A percentile compares a stretch with the other conserved stretches of the same genome.
Evolutionary conservation across 345 rosid species (phyloP).

Genomic region (Populus alba): DNA sequence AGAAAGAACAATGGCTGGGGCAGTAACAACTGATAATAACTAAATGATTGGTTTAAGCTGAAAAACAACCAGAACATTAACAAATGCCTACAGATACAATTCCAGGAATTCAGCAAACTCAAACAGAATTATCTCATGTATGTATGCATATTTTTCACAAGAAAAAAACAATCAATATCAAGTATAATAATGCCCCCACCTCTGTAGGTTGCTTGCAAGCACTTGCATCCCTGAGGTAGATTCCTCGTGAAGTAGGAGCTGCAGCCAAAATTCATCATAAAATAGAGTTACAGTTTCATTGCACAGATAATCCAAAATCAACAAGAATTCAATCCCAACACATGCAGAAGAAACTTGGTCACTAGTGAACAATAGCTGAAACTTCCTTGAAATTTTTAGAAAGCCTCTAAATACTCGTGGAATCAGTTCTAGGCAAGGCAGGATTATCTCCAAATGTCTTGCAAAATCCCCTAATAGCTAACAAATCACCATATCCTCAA

Average conservation of each 20-base stretch:
- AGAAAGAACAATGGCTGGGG: too few relatives aligned
- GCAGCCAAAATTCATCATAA: slow-evolving; percentile 27
- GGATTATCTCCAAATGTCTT: background rate
- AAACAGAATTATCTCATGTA: slow-evolving; percentile 4
- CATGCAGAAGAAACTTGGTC: slow-evolving; percentile 4
- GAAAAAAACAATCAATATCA: slow-evolving; percentile 7
- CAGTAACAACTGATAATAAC: background rate
- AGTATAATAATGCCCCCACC: slow-evolving; percentile 44
- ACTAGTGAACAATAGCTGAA: background rate
- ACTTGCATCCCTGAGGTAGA: slow-evolving; percentile 80
- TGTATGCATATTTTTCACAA: background rate
- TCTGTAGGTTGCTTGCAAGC: slow-evolving; percentile 68
- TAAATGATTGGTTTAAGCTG: background rate
- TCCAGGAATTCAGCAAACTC: background rate
- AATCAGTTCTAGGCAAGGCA: background rate
- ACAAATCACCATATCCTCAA: background rate
- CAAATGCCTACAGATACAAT: background rate
- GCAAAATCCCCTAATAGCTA: background rate
- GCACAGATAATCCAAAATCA: background rate
- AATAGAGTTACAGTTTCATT: slow-evolving; percentile 6
- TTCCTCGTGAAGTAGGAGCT: slow-evolving; percentile 85
- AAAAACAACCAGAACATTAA: background rate
- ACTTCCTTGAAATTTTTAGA: background rate
- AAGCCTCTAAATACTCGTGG: background rate
- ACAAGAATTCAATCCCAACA: background rate